A percentile compares a stretch with the other conserved stretches of the same genome.
Evolutionary conservation across 805 yeast genomes (phyloP).

Genomic region (Barnettozyma californica): DNA sequence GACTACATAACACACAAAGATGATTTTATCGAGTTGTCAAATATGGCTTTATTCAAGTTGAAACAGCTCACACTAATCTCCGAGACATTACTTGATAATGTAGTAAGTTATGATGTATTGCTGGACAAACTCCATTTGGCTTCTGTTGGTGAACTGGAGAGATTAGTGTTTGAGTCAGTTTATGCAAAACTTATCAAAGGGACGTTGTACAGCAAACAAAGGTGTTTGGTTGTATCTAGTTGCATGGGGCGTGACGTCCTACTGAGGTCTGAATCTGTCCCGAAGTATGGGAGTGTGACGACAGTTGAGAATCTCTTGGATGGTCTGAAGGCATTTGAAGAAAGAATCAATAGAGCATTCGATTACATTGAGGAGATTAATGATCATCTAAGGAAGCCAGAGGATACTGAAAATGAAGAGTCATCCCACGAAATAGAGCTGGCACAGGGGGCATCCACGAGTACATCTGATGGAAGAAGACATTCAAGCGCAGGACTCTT

Average conservation of each 20-base stretch:
- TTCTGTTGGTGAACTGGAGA: slow-evolving; percentile 14
- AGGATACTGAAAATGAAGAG: neutral
- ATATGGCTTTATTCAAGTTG: slow-evolving; percentile 15
- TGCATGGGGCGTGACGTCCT: slow-evolving; percentile 23
- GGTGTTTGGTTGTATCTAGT: slow-evolving; percentile 14
- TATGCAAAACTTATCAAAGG: slow-evolving; percentile 17
- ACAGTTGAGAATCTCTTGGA: slow-evolving; percentile 10
- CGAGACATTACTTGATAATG: slow-evolving; percentile 15
- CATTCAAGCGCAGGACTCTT: slow-evolving; percentile 5
- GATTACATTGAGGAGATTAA: slow-evolving; percentile 9
- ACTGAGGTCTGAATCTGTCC: slow-evolving; percentile 7
- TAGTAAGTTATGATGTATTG: slow-evolving; percentile 13
- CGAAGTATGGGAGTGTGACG: slow-evolving; percentile 3
- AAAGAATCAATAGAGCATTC: slow-evolving; percentile 12
- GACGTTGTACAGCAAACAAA: slow-evolving; percentile 16
- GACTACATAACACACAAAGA: slow-evolving; percentile 12
- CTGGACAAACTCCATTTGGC: slow-evolving; percentile 7
- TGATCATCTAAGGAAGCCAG: neutral
- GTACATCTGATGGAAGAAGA: slow-evolving; percentile 8
- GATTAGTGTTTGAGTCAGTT: slow-evolving; percentile 19
- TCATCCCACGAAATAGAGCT: neutral
- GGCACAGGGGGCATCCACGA: neutral
- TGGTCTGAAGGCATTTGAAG: slow-evolving; percentile 12
- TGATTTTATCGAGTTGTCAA: slow-evolving; percentile 13
- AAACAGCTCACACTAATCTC: slow-evolving; percentile 19